Percentiles rank a stretch among this genome's conserved stretches.
Conservation (phyloP, 208 protist genomes). For the Leishmania guyanensis region DNA sequence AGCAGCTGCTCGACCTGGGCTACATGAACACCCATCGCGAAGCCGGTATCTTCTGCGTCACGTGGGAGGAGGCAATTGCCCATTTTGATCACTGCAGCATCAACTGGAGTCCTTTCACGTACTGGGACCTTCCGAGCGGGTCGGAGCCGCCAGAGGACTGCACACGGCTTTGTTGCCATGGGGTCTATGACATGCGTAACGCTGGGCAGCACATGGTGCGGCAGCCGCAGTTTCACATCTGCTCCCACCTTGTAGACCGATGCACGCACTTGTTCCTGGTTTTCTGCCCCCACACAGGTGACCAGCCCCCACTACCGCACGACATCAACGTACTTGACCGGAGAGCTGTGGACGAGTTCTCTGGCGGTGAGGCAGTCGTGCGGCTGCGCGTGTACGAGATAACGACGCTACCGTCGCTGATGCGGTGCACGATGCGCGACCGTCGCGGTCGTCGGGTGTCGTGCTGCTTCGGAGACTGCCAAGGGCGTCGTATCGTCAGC, state of each 20-base stretch:
- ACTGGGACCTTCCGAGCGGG: constrained; percentile 43
- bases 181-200: constrained; percentile 32
- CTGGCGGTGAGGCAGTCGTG: constrained; percentile 28
- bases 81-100: constrained; percentile 68
- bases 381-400: constrained; percentile 68
- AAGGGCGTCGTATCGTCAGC: constrained; percentile 57
- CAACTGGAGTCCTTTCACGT: constrained; percentile 78
- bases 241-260: constrained; percentile 35
- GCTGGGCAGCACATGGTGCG: constrained; percentile 31
- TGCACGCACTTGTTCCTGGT: constrained; percentile 71
- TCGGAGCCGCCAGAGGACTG: constrained; percentile 32
- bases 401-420: constrained; percentile 60
- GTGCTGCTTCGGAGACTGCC: constrained; percentile 66
- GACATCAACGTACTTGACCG: constrained; percentile 37
- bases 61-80: constrained; percentile 64
- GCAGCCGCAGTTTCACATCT: constrained; percentile 78
- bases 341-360: constrained; percentile 7
- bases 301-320: constrained; percentile 45
- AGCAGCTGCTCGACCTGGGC: constrained; percentile 30
- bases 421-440: constrained; percentile 29
- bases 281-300: constrained; percentile 61
- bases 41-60: constrained; percentile 81
- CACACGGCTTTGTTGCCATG: constrained; percentile 67
- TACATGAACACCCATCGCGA: constrained; percentile 48
- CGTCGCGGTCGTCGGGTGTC: constrained; percentile 20